phyloP scores from a whole-genome alignment of 2,329 filamentous ascomycete species.

The Epichloe uncinata region DNA sequence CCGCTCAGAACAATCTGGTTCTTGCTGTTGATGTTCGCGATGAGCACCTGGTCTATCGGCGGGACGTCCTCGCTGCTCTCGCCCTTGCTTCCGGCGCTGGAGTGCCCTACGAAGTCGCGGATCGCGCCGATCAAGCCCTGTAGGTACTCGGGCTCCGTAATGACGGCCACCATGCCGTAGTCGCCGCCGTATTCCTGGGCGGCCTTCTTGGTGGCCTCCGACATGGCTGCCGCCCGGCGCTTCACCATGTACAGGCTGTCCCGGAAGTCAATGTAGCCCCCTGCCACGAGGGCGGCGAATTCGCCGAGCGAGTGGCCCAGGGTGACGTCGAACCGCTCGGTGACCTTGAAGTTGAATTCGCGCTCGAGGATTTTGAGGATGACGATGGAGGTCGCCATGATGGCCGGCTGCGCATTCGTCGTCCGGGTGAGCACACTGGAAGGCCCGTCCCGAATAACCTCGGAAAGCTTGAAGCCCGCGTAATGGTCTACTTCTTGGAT shows the following conservation, averaged over 20 bases:
- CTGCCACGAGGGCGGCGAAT: constrained; percentile 80
- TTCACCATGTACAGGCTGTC: constrained; percentile 70
- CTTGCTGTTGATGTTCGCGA: constrained; percentile 90
- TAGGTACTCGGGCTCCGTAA: constrained; percentile 74
- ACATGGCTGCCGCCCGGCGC: constrained; percentile 71
- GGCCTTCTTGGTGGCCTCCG: constrained; percentile 56
- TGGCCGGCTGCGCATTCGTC: constrained; percentile 82
- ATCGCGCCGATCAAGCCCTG: constrained; percentile 57
- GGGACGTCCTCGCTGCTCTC: constrained; percentile 56
- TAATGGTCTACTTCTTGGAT: constrained; percentile 75
- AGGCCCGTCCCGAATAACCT: constrained; percentile 67
- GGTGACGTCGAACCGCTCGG: constrained; percentile 63
- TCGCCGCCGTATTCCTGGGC: constrained; percentile 57
- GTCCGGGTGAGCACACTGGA: constrained; percentile 67
- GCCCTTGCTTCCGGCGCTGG: constrained; percentile 49
- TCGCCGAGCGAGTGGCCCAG: constrained; percentile 87
- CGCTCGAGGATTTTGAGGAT: constrained; percentile 77
- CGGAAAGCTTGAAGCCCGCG: constrained; percentile 61
- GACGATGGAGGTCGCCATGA: constrained; percentile 87
- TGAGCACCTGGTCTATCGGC: constrained; percentile 72
- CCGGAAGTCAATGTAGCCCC: constrained; percentile 62
- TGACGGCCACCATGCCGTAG: constrained; percentile 88
- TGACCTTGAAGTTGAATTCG: constrained; percentile 66
- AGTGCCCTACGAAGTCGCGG: constrained; percentile 63
- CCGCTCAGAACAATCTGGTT: constrained; percentile 94